These are phyloP conservation scores for Crithidia bombi DNA, from an alignment of 208 protist species.

Conservation along the genomic window DNA sequence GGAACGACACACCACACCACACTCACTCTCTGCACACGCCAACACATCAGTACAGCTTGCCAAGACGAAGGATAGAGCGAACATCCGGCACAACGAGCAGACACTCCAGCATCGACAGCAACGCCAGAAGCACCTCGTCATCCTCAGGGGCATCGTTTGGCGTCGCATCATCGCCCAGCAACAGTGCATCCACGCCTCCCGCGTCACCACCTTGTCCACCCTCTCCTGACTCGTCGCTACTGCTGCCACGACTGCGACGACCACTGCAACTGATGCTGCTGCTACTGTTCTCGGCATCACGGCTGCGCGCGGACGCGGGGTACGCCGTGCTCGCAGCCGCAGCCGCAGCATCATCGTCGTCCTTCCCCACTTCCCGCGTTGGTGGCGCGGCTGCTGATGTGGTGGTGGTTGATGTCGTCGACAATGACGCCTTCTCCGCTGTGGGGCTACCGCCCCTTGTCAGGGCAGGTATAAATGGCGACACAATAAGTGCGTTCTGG, in stretches of 20 bases:
- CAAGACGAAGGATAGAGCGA: slow-evolving; percentile 75
- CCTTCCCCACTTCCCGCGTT: no score
- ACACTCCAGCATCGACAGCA: slow-evolving; percentile 80
- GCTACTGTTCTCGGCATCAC: not conserved
- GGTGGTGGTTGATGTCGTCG: not conserved
- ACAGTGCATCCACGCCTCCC: not conserved
- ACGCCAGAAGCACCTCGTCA: slow-evolving; percentile 74
- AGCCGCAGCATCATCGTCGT: not conserved
- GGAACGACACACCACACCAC: no score
- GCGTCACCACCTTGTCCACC: no score
- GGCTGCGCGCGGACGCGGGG: not conserved
- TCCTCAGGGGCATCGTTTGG: slow-evolving; percentile 34
- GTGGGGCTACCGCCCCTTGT: slow-evolving; percentile 8
- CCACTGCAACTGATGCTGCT: not conserved
- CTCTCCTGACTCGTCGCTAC: not conserved
- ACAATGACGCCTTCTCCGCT: slow-evolving; percentile 20
- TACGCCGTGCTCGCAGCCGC: no score
- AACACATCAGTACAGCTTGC: slow-evolving; percentile 48
- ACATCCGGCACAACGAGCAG: slow-evolving; percentile 85
- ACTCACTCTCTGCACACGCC: no score
- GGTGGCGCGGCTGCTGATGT: not conserved
- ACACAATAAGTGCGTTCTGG: slow-evolving; percentile 81
- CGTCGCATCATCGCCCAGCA: slow-evolving; percentile 20
- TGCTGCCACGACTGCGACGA: not conserved
- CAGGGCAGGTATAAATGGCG: slow-evolving; percentile 74